Evolutionary conservation across 2,329 filamentous ascomycete species (phyloP), one percentile per base, ranked within the genome.

Genomic region (Trichothecium roseum): DNA sequence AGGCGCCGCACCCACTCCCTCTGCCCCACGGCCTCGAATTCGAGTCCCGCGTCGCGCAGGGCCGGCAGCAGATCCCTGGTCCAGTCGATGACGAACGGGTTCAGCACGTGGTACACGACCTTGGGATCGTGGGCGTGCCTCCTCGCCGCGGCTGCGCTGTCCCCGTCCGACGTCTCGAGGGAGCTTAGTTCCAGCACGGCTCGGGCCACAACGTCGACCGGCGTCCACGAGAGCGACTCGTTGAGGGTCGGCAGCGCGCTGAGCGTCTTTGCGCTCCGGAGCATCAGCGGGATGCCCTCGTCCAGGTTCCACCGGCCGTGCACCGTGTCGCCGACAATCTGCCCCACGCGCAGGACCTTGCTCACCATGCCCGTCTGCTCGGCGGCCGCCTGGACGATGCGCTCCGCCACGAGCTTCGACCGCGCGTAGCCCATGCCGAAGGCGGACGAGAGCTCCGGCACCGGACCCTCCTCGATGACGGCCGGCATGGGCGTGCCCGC

Each of bases 241-340:
- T 61, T 48, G 2, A 74, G 51, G 7, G 48, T 46, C 0, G 71
- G 72, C 2, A 74, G 48, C 1, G 60, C 57, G 3, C 63, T 63
- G 8, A 68, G 54, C 0, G 63, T 68, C 2, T 52, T 46, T 0
- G 64, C 64, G 4, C 55, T 60, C 40, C 61, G 62, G 1, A 75
- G 53, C 56, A 74, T 68, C 36, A 74, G 48, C 1, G 71, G 65
- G 14, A 72, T 66, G 4, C 64, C 69, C 44, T 72, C 69, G 0
- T 57, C 64, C 1, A 50, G 50, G 43, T 69, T 72, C 70, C 69
- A 73, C n/a, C 64, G 47, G 8, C 68, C 69, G 24, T 59, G 45
- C 8, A 52, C 39, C 0, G 57, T 64, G 44, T 72, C 67, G 1
- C 59, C 68, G 10, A 65, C 55, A 30, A 73, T 57, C 45, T 72